Conservation (phyloP, 1,284 basidiomycete species). For the Puccinia horiana region DNA sequence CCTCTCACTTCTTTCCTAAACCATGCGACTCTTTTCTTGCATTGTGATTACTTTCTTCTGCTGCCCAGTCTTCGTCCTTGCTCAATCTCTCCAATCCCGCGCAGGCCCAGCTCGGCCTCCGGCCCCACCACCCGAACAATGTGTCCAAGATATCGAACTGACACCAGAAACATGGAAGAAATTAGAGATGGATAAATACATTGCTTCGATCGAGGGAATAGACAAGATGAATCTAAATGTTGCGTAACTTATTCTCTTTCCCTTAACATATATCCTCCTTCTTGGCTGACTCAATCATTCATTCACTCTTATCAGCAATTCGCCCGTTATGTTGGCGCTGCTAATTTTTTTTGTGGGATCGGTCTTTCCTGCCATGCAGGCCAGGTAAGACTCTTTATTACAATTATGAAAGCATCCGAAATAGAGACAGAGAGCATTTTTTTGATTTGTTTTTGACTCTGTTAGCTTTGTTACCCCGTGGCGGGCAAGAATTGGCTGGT, state of each 20-base stretch:
- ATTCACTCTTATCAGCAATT: not conserved
- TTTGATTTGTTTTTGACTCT: not conserved
- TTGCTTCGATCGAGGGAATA: not conserved
- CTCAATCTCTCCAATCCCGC: not conserved
- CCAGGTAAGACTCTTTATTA: not conserved
- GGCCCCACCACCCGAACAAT: not conserved
- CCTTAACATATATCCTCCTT: not conserved
- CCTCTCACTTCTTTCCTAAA: not conserved
- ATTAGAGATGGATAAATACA: slow-evolving; percentile 12
- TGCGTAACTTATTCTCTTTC: not conserved
- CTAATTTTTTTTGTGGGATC: slow-evolving; percentile 30
- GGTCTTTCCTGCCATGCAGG: slow-evolving; percentile 21
- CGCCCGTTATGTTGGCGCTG: not conserved
- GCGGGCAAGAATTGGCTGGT: slow-evolving; percentile 16
- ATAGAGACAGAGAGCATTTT: too few relatives aligned
- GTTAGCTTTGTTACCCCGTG: slow-evolving; percentile 21
- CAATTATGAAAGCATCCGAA: too few relatives aligned
- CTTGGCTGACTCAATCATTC: not conserved
- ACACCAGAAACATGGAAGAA: slow-evolving; percentile 17
- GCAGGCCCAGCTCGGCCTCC: not conserved
- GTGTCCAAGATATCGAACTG: not conserved
- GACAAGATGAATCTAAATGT: slow-evolving; percentile 6
- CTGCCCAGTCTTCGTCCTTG: not conserved
- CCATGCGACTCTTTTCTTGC: too few relatives aligned
- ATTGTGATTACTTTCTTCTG: not conserved